A percentile compares a stretch with the other conserved stretches of the same genome.
phyloP scores from a whole-genome alignment of 2,329 filamentous ascomycete species.

The Paecilomyces formosus region DNA sequence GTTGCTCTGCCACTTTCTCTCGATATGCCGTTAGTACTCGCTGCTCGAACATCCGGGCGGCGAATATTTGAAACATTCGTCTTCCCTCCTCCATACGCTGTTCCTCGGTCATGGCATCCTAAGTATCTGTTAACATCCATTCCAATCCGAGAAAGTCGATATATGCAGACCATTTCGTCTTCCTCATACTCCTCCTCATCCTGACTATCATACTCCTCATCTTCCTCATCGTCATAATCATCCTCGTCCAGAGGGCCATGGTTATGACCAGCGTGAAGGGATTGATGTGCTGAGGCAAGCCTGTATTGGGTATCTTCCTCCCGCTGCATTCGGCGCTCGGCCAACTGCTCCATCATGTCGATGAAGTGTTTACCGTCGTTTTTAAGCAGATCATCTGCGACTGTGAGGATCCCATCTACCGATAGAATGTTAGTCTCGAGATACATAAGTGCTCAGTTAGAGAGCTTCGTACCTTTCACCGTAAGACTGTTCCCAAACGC shows the following conservation, averaged over 20 bases:
- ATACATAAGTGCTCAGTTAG: not conserved
- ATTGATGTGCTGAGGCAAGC: slow-evolving; percentile 51
- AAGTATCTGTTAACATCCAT: slow-evolving; percentile 34
- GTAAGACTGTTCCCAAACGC: slow-evolving; percentile 96
- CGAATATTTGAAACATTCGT: slow-evolving; percentile 99
- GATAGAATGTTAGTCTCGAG: slow-evolving; percentile 5
- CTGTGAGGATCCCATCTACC: slow-evolving; percentile 86
- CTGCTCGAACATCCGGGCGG: slow-evolving; percentile 98
- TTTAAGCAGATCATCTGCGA: slow-evolving; percentile 95
- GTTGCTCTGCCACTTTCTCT: slow-evolving; percentile 90
- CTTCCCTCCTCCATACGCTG: slow-evolving; percentile 98
- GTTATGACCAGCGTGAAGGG: slow-evolving; percentile 62
- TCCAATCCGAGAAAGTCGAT: slow-evolving; percentile 7
- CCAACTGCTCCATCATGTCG: slow-evolving; percentile 99
- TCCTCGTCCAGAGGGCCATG: slow-evolving; percentile 71
- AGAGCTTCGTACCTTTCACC: slow-evolving; percentile 61
- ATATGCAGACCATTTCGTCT: slow-evolving; percentile 51
- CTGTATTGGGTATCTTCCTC: slow-evolving; percentile 79
- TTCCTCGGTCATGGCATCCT: slow-evolving; percentile 97
- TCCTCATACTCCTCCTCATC: slow-evolving; percentile 60
- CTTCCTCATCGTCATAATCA: slow-evolving; percentile 67
- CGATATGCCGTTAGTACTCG: slow-evolving; percentile 93
- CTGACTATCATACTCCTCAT: slow-evolving; percentile 61
- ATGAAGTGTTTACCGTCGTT: slow-evolving; percentile 99
- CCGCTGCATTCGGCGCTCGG: slow-evolving; percentile 92